These are phyloP conservation scores for Fusarium beomiforme DNA, from an alignment of 2,329 filamentous ascomycete genomes.

Conservation along the genomic window DNA sequence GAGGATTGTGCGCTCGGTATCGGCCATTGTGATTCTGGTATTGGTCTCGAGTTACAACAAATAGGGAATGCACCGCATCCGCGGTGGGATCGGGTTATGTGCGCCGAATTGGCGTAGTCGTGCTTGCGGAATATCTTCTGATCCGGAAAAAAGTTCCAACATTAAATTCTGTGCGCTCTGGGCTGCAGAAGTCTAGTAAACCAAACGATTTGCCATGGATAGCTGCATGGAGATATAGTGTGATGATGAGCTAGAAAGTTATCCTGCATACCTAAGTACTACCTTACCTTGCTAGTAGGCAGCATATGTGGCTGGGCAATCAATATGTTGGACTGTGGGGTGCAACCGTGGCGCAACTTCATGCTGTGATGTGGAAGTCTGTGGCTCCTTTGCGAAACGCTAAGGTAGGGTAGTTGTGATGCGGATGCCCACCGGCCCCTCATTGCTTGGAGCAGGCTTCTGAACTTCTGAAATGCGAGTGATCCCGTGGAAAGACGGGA, in stretches of 20 bases:
- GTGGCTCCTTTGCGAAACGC: not conserved
- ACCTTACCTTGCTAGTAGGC: too few relatives aligned
- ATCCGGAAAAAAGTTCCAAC: not conserved
- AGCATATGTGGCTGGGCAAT: not conserved
- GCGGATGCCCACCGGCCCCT: conserved; percentile 33
- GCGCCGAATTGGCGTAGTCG: conserved; percentile 2
- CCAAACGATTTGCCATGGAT: not conserved
- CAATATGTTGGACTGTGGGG: not conserved
- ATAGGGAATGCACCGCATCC: conserved; percentile 32
- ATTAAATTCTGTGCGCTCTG: not conserved
- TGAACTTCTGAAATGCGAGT: conserved; percentile 4
- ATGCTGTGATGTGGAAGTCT: conserved; percentile 24
- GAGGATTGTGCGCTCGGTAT: conserved; percentile 80
- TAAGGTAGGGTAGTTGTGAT: not conserved
- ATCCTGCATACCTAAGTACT: not conserved
- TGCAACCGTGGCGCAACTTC: conserved; percentile 7
- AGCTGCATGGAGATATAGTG: conserved; percentile 8
- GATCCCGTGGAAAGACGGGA: not conserved
- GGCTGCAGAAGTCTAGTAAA: not conserved
- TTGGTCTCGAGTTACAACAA: conserved; percentile 25
- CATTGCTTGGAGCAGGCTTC: conserved; percentile 25
- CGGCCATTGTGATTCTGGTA: conserved; percentile 61
- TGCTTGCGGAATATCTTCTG: not conserved
- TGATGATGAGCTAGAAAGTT: conserved; percentile 17
- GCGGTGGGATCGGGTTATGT: conserved; percentile 12